Base-by-base conservation (phyloP, 345 rosid species). In the Mangifera indica region DNA sequence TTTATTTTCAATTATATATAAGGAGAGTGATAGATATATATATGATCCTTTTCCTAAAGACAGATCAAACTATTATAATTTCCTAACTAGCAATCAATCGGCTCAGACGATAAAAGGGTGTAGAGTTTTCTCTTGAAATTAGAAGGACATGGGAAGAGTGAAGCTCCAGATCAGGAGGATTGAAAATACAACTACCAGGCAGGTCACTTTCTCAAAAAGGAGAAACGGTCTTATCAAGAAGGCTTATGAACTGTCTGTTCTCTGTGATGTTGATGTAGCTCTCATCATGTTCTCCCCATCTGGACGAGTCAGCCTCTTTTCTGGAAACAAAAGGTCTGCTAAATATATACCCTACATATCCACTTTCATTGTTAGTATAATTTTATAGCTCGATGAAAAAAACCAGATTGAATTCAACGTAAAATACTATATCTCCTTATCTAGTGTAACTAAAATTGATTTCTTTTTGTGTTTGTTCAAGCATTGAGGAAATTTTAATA, bases 241-340 rank as follows among this genome's bases (percentile, higher is more conserved):
- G 74, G 91, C 89, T 18, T 84, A 85, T 72, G 91, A 87, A 68
- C 81, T 87, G 62, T 81, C 89, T 42, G 82, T 85, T 62, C 84
- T 88, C 15, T 85, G 90, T 66, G 90, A 83, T 64, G 83, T 86
- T 67, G 90, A 85, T 76, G 80, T 86, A 13, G 93, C 89, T 69
- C 86, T 88, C 15, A 57, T 88, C 77, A 80, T 84, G 87, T 88
- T 88, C 73, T 85, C 89, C 11, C 89, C 93, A 7, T 86, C 90
- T 29, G 86, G 85, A 72, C 81, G 93, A 25, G 54, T 81, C 20
- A 80, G 84, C 75, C 73, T 71, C 59, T 88, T 88, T 66, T 84
- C 93, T 65, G 76, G 93, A 20, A 78, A 82, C 53, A 83, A 75
- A 70, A 88, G 93, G 93, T 86, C 34, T 62, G 76, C 73, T 25